A percentile compares a stretch with the other conserved stretches of the same genome.
Evolutionary conservation across 192 early-diverging fungal species (phyloP).

Genomic region (Dimargaris cristalligena): DNA sequence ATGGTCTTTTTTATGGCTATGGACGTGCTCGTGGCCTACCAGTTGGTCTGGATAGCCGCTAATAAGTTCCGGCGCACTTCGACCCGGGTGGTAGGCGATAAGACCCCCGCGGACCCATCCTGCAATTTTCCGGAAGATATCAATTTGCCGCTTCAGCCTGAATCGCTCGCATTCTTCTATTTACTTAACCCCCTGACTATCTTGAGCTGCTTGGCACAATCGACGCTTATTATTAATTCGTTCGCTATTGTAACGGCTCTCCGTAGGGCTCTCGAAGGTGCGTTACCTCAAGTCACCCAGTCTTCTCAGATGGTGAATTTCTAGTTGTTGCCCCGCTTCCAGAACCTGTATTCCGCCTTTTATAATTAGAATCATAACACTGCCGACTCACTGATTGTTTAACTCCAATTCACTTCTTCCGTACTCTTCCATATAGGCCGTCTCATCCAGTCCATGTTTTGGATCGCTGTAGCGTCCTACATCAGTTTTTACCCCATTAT

Average conservation of each 20-base stretch:
- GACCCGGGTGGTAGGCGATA: neutral
- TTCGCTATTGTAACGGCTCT: slow-evolving; percentile 56
- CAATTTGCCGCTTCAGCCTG: slow-evolving; percentile 19
- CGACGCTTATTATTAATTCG: slow-evolving; percentile 60
- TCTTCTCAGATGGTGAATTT: no score
- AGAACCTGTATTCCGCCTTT: no score
- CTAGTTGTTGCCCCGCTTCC: no score
- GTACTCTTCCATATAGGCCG: slow-evolving; percentile 23
- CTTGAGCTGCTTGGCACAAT: slow-evolving; percentile 50
- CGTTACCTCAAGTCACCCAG: no score
- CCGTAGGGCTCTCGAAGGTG: slow-evolving; percentile 43
- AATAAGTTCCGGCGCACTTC: slow-evolving; percentile 15
- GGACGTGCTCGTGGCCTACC: slow-evolving; percentile 48
- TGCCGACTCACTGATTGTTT: no score
- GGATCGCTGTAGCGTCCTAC: slow-evolving; percentile 64
- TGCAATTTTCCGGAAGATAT: slow-evolving; percentile 25
- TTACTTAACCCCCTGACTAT: slow-evolving; percentile 78
- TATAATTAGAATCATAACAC: no score
- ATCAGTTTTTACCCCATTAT: slow-evolving; percentile 76
- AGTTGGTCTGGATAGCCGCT: slow-evolving; percentile 38
- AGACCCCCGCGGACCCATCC: slow-evolving; percentile 19
- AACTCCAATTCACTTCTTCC: no score
- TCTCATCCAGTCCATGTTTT: slow-evolving; percentile 38
- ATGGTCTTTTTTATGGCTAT: slow-evolving; percentile 34
- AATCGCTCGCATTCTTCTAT: slow-evolving; percentile 27